A percentile compares a stretch with the other conserved stretches of the same genome.
phyloP scores from a whole-genome alignment of 2,329 filamentous ascomycete genomes.

The Aspergillus calidoustus region DNA sequence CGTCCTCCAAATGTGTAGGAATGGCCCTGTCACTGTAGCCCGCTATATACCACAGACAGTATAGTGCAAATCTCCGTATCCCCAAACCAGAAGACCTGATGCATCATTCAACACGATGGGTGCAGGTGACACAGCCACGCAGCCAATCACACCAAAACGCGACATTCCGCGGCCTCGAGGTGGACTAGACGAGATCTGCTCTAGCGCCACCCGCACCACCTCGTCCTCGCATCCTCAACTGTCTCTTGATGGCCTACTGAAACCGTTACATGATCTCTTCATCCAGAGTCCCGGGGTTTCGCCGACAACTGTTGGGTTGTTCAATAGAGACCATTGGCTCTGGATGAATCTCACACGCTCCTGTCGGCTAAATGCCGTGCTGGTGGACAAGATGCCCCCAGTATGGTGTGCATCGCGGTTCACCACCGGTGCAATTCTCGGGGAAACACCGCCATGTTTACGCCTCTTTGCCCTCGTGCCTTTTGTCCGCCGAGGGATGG shows the following conservation, averaged over 20 bases:
- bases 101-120: too few relatives aligned
- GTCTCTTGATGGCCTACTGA: too few relatives aligned
- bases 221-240: not conserved
- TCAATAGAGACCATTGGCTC: not conserved
- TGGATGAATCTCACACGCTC: not conserved
- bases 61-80: too few relatives aligned
- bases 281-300: not conserved
- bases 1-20: too few relatives aligned
- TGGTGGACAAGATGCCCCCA: too few relatives aligned
- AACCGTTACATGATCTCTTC: not conserved
- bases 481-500: not conserved
- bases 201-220: too few relatives aligned
- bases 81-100: too few relatives aligned
- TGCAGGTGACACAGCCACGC: not conserved
- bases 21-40: too few relatives aligned
- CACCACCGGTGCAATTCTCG: not conserved
- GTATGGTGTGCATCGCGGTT: not conserved
- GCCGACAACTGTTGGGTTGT: not conserved
- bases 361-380: not conserved
- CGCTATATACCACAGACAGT: too few relatives aligned
- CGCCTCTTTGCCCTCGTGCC: not conserved
- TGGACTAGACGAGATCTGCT: too few relatives aligned
- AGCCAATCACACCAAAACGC: not conserved
- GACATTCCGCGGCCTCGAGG: not conserved
- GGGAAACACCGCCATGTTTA: not conserved